These are phyloP conservation scores for Candida morakotiae DNA, from an alignment of 805 yeast species.

Conservation along the genomic window DNA sequence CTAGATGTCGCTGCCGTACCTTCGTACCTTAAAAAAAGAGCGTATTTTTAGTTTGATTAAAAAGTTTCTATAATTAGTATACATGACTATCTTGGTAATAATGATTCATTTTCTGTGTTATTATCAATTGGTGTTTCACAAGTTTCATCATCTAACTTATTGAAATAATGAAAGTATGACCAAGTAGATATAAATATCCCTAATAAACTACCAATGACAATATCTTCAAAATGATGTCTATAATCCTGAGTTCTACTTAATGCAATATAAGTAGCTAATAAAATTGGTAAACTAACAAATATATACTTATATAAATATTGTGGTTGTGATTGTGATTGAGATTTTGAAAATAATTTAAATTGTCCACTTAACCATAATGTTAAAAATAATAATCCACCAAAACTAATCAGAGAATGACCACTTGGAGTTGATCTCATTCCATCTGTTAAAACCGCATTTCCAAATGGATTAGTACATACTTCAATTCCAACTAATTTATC, in stretches of 20 bases:
- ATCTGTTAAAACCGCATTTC: conserved; percentile 31
- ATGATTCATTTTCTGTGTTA: conserved; percentile 11
- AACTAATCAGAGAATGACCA: conserved; percentile 54
- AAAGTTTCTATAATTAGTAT: neutral
- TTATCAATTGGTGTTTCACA: conserved; percentile 9
- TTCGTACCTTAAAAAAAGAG: neutral
- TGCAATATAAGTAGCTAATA: conserved; percentile 28
- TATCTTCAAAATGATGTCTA: conserved; percentile 35
- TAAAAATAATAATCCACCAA: conserved; percentile 45
- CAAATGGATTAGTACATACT: conserved; percentile 33
- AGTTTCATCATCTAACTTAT: conserved; percentile 7
- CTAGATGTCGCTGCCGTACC: too few relatives aligned
- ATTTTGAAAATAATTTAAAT: conserved; percentile 20
- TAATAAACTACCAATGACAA: conserved; percentile 27
- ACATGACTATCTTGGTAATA: conserved; percentile 1
- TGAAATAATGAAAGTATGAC: conserved; percentile 28
- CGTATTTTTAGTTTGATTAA: too few relatives aligned
- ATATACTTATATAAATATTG: conserved; percentile 21
- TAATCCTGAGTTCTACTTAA: conserved; percentile 34
- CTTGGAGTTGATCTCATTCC: conserved; percentile 58
- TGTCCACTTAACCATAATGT: conserved; percentile 48
- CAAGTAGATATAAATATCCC: conserved; percentile 24
- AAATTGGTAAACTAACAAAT: conserved; percentile 15
- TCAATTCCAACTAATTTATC: conserved; percentile 20
- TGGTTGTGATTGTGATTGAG: conserved; percentile 10